Percentiles rank a stretch among this genome's conserved stretches.
Conservation (phyloP, 2,329 filamentous ascomycete species). For the Dothiorella sarmentorum region DNA sequence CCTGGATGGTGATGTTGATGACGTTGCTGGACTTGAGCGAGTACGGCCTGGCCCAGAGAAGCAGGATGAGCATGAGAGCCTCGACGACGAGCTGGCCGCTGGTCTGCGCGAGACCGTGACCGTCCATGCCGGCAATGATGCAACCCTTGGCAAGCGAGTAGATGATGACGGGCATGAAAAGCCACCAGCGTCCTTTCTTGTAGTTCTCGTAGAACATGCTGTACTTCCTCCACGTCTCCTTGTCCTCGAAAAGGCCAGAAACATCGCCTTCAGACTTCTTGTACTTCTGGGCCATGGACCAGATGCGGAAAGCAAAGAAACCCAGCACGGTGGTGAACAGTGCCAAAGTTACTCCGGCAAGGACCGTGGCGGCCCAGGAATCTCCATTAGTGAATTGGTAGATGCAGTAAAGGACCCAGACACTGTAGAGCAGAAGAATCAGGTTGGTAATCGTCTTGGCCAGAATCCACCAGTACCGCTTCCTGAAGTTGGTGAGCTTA, state of each 20-base stretch:
- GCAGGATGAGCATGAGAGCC: slow-evolving; percentile 69
- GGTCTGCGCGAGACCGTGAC: slow-evolving; percentile 78
- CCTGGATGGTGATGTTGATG: slow-evolving; percentile 89
- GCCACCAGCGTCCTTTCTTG: slow-evolving; percentile 94
- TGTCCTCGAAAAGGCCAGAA: slow-evolving; percentile 76
- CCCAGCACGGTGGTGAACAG: slow-evolving; percentile 77
- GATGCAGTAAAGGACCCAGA: slow-evolving; percentile 94
- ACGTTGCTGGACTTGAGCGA: slow-evolving; percentile 83
- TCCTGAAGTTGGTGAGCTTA: slow-evolving; percentile 76
- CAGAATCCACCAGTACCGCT: slow-evolving; percentile 94
- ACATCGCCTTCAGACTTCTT: slow-evolving; percentile 73
- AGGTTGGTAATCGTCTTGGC: slow-evolving; percentile 84
- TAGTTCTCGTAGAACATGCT: slow-evolving; percentile 96
- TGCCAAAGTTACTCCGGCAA: slow-evolving; percentile 76
- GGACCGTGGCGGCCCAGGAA: slow-evolving; percentile 84
- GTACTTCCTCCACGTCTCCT: slow-evolving; percentile 90
- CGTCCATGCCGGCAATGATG: slow-evolving; percentile 79
- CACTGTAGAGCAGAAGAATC: slow-evolving; percentile 85
- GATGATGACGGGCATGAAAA: slow-evolving; percentile 83
- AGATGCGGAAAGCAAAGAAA: slow-evolving; percentile 85
- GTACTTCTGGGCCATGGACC: slow-evolving; percentile 67
- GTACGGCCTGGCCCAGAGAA: slow-evolving; percentile 83
- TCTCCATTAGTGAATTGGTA: slow-evolving; percentile 93
- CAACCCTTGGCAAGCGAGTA: slow-evolving; percentile 90
- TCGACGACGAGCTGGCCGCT: slow-evolving; percentile 79